These are phyloP conservation scores for Pseudoscleropodium purum DNA, from an alignment of 225 moss, liverwort and hornwort genomes.

Conservation along the genomic window DNA sequence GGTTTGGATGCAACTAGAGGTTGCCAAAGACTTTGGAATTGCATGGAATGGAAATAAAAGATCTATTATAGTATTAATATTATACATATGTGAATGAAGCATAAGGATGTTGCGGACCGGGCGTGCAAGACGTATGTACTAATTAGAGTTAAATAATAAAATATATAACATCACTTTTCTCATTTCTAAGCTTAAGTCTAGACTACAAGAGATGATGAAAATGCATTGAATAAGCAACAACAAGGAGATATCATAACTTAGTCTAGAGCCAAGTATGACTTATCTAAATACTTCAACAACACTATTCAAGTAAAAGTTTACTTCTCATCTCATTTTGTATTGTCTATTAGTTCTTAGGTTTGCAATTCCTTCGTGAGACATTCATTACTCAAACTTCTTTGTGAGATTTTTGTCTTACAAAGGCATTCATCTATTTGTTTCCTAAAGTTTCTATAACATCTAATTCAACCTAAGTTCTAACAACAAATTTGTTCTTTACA, in stretches of 20 bases:
- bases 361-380: background rate
- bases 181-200: conserved; percentile 6
- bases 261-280: conserved; percentile 57
- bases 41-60: too few relatives aligned
- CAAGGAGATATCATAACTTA: conserved; percentile 63
- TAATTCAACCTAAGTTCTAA: too few relatives aligned
- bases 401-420: background rate
- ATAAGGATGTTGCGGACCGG: background rate
- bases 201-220: conserved; percentile 30
- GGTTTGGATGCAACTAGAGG: too few relatives aligned
- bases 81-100: too few relatives aligned
- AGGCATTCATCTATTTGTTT: background rate
- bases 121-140: background rate
- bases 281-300: background rate
- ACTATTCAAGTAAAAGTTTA: background rate
- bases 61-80: background rate
- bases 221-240: conserved; percentile 53
- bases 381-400: background rate
- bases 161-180: background rate
- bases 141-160: too few relatives aligned
- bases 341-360: background rate
- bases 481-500: too few relatives aligned
- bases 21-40: background rate
- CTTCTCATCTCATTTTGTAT: background rate
- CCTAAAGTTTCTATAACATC: background rate